Percentiles rank a stretch among this genome's conserved stretches.
phyloP scores from a whole-genome alignment of 1,139 yeast genomes.

The Candida smagusa region DNA sequence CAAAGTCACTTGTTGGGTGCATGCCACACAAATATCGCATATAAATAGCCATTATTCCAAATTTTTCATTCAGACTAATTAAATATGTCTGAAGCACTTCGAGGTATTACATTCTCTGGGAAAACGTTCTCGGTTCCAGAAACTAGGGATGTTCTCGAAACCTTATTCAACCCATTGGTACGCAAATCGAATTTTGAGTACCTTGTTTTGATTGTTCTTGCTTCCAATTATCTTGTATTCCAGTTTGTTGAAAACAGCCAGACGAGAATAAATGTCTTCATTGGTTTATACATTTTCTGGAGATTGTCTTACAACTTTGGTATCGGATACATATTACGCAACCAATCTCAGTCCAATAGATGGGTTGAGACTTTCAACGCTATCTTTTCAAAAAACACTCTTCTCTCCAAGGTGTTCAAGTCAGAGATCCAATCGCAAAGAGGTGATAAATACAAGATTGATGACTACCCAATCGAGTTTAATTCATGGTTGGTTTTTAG shows the following conservation, averaged over 20 bases:
- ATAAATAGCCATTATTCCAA: too few relatives aligned
- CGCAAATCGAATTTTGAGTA: constrained; percentile 67
- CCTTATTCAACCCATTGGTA: constrained; percentile 74
- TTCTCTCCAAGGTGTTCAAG: constrained; percentile 43
- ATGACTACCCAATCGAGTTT: constrained; percentile 65
- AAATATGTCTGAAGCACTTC: constrained; percentile 6
- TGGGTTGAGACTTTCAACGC: constrained; percentile 56
- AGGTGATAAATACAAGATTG: constrained; percentile 50
- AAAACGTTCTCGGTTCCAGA: constrained; percentile 65
- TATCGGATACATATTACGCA: constrained; percentile 66
- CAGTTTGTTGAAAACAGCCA: constrained; percentile 26
- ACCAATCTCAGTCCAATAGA: constrained; percentile 59
- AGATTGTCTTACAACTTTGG: constrained; percentile 76
- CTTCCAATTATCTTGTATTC: constrained; percentile 52
- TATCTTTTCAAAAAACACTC: constrained; percentile 36
- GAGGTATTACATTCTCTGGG: constrained; percentile 49
- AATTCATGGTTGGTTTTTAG: constrained; percentile 83
- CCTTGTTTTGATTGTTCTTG: constrained; percentile 51
- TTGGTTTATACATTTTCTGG: constrained; percentile 69
- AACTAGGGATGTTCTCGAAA: constrained; percentile 84
- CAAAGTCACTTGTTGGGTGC: too few relatives aligned
- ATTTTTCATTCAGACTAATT: too few relatives aligned
- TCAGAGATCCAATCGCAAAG: constrained; percentile 56
- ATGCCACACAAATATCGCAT: too few relatives aligned
- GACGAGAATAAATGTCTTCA: constrained; percentile 43